These are phyloP conservation scores for Fusarium lateritium DNA, from an alignment of 2,329 filamentous ascomycete genomes.

Conservation along the genomic window DNA sequence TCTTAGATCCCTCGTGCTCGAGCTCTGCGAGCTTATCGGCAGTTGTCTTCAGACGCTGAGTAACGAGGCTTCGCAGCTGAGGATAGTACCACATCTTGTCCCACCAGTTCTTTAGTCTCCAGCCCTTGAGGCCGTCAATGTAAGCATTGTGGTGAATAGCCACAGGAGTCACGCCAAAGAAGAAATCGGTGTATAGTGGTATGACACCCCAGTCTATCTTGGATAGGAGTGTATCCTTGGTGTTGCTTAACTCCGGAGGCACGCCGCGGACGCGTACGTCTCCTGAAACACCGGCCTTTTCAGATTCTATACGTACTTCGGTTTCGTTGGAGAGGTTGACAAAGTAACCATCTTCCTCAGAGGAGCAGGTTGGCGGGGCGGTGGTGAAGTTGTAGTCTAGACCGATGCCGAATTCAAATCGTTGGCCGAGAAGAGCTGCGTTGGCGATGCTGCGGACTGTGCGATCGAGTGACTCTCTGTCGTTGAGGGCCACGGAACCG, in stretches of 20 bases:
- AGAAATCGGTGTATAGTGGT: conserved; percentile 57
- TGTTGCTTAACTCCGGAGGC: conserved; percentile 47
- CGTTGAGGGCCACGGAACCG: conserved; percentile 41
- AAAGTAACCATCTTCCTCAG: conserved; percentile 56
- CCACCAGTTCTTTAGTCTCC: conserved; percentile 55
- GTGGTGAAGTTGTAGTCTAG: conserved; percentile 58
- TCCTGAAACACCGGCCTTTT: conserved; percentile 52
- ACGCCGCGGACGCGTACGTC: conserved; percentile 48
- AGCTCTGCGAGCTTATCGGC: conserved; percentile 34
- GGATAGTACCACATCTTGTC: conserved; percentile 56
- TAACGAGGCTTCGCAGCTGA: conserved; percentile 51
- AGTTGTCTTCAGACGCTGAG: conserved; percentile 41
- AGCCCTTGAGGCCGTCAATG: conserved; percentile 51
- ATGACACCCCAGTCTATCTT: conserved; percentile 51
- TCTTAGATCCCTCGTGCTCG: conserved; percentile 6
- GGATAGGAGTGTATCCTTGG: conserved; percentile 30
- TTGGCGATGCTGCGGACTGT: conserved; percentile 48
- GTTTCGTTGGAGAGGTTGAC: conserved; percentile 49
- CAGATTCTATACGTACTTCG: conserved; percentile 45
- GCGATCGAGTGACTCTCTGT: conserved; percentile 19
- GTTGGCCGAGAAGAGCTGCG: conserved; percentile 48
- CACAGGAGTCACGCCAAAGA: conserved; percentile 54
- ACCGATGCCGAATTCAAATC: conserved; percentile 58
- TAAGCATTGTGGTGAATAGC: conserved; percentile 59
- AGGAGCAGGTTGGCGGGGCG: conserved; percentile 55